Evolutionary conservation across 192 early-diverging fungal genomes (phyloP), one percentile per base, ranked within the genome.

Genomic region (Coemansia sp.): DNA sequence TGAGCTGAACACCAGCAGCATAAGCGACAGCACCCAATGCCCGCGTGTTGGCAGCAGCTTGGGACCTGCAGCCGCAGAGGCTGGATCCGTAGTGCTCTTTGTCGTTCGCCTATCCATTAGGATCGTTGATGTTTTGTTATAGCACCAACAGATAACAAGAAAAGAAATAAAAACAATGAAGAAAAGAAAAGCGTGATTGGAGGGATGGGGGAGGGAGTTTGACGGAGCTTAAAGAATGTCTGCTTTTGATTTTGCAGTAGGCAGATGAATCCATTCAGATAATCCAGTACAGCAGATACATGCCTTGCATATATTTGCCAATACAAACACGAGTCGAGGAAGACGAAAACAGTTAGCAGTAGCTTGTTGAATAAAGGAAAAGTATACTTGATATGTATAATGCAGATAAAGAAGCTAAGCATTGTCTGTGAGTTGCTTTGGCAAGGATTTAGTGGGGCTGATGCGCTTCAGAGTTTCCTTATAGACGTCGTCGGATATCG

Each of bases 401-500:
- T 40, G 9, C 39, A 40, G 39, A n/a, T n/a, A n/a, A 40, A 40
- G 39, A 40, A 15, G 9, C 25, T 51, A 51, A 7, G 48, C 7
- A 26, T 21, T 12, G 21, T 3, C 25, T 9, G 48, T 51, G 23
- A 25, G 0, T 2, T 21, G 34, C 29, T 45, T 61, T 30, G 58
- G 16, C 2, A 48, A 53, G 3, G 55, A 55, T 3, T 56, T 45
- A 59, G 59, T 53, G 7, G 58, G 40, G n/a, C 26, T 21, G 43
- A 80, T 74, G 57, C 71, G 77, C 49, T 64, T 65, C 35, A 74
- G 61, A 6, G 73, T 64, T 29, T 56, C 31, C 46, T 74, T 62
- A 55, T 70, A 77, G 59, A 73, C 67, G 4, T 82, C 68, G 46
- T 82, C 66, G 2, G 79, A 68, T 39, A 82, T 37, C 26, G 45